These are phyloP conservation scores for Scheffersomyces cryptocercus DNA, from an alignment of 1,139 yeast species.

Conservation along the genomic window DNA sequence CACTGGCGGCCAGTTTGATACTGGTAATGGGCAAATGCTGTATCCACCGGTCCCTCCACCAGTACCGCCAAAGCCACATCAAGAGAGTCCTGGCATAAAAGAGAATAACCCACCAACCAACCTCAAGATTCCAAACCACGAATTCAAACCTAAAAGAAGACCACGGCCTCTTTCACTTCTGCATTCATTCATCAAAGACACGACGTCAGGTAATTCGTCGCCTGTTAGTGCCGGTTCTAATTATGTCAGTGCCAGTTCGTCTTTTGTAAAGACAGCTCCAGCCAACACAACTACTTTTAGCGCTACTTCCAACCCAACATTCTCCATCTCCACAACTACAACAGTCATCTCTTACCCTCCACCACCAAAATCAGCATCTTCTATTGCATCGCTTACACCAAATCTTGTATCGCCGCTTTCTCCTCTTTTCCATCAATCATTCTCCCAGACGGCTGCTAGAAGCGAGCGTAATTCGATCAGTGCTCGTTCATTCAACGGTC, in stretches of 20 bases:
- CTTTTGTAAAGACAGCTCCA: slow-evolving; percentile 20
- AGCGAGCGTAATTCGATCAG: not conserved
- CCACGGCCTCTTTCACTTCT: slow-evolving; percentile 44
- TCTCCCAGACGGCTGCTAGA: slow-evolving; percentile 24
- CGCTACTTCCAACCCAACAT: slow-evolving; percentile 4
- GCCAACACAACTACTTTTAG: slow-evolving; percentile 15
- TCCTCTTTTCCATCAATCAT: slow-evolving; percentile 44
- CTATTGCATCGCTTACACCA: slow-evolving; percentile 28
- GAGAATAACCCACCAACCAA: slow-evolving; percentile 4
- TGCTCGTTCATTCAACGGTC: not conserved
- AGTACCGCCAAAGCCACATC: slow-evolving; percentile 1
- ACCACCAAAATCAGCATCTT: slow-evolving; percentile 14
- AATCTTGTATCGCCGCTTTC: slow-evolving; percentile 41
- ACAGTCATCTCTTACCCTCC: slow-evolving; percentile 4
- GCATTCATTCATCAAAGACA: slow-evolving; percentile 26
- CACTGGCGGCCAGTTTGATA: not conserved
- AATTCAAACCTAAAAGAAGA: slow-evolving; percentile 42
- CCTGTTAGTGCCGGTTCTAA: slow-evolving; percentile 1
- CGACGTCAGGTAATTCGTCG: slow-evolving; percentile 7
- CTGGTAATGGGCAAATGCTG: not conserved
- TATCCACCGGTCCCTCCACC: slow-evolving; percentile 3
- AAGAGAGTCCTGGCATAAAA: not conserved
- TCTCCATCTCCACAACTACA: slow-evolving; percentile 1
- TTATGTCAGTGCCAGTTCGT: slow-evolving; percentile 1
- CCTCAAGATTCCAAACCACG: slow-evolving; percentile 27